A percentile compares a stretch with the other conserved stretches of the same genome.
These are phyloP conservation scores for Bjerkandera adusta DNA, from an alignment of 1,284 basidiomycete species.

Conservation along the genomic window DNA sequence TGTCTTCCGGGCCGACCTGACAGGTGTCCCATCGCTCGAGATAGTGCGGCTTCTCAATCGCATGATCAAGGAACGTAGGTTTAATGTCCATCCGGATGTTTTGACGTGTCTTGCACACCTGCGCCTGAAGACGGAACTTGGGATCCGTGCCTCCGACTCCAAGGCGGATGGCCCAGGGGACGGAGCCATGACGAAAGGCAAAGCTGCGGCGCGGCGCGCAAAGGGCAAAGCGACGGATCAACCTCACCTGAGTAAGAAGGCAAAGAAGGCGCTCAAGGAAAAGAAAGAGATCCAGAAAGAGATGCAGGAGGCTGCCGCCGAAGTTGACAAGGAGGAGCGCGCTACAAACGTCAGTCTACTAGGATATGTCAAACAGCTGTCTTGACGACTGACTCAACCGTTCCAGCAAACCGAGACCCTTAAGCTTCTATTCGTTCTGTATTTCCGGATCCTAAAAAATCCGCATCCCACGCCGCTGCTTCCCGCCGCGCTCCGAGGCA, in stretches of 20 bases:
- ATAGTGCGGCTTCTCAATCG: constrained; percentile 89
- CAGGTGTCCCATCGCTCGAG: constrained; percentile 83
- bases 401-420: constrained; percentile 94
- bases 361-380: constrained; percentile 13
- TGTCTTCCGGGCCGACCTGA: constrained; percentile 80
- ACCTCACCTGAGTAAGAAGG: constrained; percentile 87
- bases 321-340: constrained; percentile 91
- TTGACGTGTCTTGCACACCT: constrained; percentile 85
- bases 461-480: constrained; percentile 81
- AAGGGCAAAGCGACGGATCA: constrained; percentile 63
- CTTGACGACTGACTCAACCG: constrained; percentile 11
- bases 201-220: constrained; percentile 44
- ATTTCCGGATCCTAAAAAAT: constrained; percentile 95
- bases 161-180: constrained; percentile 53
- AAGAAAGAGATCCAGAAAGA: constrained; percentile 85
- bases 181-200: constrained; percentile 44
- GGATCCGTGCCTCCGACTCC: constrained; percentile 71
- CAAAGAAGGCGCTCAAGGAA: constrained; percentile 78
- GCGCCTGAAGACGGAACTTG: constrained; percentile 86
- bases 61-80: constrained; percentile 94
- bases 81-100: constrained; percentile 88
- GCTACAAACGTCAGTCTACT: constrained; percentile 65
- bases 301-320: constrained; percentile 91
- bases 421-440: constrained; percentile 96
- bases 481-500: constrained; percentile 87